phyloP scores from a whole-genome alignment of 805 yeast species.

The Cyberlindnera maritima region DNA sequence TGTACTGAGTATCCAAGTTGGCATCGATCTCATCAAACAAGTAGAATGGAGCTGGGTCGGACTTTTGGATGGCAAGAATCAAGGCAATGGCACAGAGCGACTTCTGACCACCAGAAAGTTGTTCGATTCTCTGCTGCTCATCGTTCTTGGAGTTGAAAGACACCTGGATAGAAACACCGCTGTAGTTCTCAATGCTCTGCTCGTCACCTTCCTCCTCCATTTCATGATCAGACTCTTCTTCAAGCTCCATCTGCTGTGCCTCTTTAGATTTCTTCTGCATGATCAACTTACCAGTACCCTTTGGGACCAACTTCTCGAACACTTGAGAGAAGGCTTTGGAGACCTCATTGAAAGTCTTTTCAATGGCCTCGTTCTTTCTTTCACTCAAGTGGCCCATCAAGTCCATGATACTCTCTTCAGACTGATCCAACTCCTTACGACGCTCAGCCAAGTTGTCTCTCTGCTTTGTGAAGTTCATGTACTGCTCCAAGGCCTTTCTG shows the following conservation, averaged over 20 bases:
- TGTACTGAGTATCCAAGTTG: slow-evolving; percentile 86
- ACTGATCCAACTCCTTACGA: slow-evolving; percentile 63
- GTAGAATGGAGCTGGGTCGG: slow-evolving; percentile 97
- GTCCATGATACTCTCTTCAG: slow-evolving; percentile 69
- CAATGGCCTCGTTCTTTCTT: slow-evolving; percentile 82
- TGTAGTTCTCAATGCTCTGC: slow-evolving; percentile 47
- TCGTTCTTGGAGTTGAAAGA: slow-evolving; percentile 84
- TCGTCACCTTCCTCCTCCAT: slow-evolving; percentile 22
- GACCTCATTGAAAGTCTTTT: slow-evolving; percentile 72
- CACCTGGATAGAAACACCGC: slow-evolving; percentile 83
- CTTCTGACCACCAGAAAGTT: slow-evolving; percentile 95
- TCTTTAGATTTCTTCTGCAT: slow-evolving; percentile 40
- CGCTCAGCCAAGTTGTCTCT: slow-evolving; percentile 63
- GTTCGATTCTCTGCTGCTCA: slow-evolving; percentile 86
- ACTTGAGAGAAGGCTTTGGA: slow-evolving; percentile 69
- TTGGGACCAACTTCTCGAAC: slow-evolving; percentile 80
- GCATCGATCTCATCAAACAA: slow-evolving; percentile 97
- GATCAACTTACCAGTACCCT: slow-evolving; percentile 71
- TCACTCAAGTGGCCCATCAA: slow-evolving; percentile 67
- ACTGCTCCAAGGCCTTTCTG: slow-evolving; percentile 87
- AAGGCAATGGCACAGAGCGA: slow-evolving; percentile 94
- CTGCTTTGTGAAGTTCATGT: slow-evolving; percentile 66
- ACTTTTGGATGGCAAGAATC: slow-evolving; percentile 88
- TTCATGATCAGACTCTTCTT: slow-evolving; percentile 24
- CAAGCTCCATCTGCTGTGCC: slow-evolving; percentile 20